Base-by-base conservation (phyloP, 2,329 filamentous ascomycete genomes). In the Nothopassalora personata region DNA sequence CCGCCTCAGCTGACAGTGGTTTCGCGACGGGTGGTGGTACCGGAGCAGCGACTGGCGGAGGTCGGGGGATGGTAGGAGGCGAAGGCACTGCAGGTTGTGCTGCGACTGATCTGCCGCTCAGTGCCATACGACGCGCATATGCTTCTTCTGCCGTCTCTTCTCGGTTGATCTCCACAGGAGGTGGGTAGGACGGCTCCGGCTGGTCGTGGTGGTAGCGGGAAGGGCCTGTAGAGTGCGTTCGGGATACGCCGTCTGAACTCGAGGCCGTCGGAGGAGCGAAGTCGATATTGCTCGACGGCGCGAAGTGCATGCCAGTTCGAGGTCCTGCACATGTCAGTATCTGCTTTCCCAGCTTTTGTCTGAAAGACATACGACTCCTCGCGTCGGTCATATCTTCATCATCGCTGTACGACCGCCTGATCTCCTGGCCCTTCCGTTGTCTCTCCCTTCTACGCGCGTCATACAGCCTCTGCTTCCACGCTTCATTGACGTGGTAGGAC, bases 401-500 rank as follows among this genome's bases (percentile, higher is more conserved):
- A 65, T 72, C 39, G 72, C 71, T 53, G 70, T 69, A 55, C 79
- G 74, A 54, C 80, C 76, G 56, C 80, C 77, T 43, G 81, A 80
- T 78, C 56, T 79, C 83, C 60, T 78, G 74, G 59, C 79, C 74
- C 50, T 75, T 75, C 56, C 57, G 57, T 7, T 47, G 48, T 23
- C 58, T 51, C 53, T 73, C 78, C 60, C 73, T 79, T 66, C 81
- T 82, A 48, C 86, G 81, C 70, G 91, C 89, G 13, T 85, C 84
- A 72, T 94, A 92, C 13, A 96, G 79, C 39, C 89, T 77, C 45
- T 87, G 84, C 71, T 92, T 95, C 92, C 92, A 97, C 15, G 53
- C 54, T 67, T 95, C 91, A 58, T 84, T 82, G 3, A 91, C 83
- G 71, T 95, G 91, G 60, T 92, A 84, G 70, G 90, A 88, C 75